These are phyloP conservation scores for Neurospora sp. DNA, from an alignment of 495 filamentous ascomycete genomes.

Conservation along the genomic window DNA sequence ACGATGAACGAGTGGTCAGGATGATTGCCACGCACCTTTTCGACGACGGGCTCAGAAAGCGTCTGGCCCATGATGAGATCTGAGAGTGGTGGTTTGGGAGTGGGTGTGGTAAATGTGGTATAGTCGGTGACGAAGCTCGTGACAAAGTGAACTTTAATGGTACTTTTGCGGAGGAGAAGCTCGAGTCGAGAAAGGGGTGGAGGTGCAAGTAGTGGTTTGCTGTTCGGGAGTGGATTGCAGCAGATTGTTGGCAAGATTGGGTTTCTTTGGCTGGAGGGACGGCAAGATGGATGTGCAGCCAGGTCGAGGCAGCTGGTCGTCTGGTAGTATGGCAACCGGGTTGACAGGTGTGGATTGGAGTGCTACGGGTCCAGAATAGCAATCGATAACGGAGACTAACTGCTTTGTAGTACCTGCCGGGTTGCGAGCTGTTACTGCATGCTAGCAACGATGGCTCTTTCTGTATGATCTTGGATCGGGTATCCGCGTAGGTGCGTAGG, in stretches of 20 bases:
- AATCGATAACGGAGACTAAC: not conserved
- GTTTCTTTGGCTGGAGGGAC: not conserved
- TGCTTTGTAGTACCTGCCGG: not conserved
- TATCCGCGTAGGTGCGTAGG: not conserved
- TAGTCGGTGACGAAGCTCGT: conserved; percentile 5
- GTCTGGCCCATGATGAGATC: conserved; percentile 83
- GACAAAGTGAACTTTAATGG: not conserved
- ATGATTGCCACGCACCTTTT: conserved; percentile 68
- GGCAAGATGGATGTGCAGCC: not conserved
- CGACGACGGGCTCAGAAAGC: conserved; percentile 94
- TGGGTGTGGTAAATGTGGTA: conserved; percentile 9
- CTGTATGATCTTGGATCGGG: not conserved
- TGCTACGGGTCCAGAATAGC: not conserved
- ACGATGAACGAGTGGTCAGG: not conserved
- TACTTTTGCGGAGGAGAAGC: not conserved
- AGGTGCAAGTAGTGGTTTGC: not conserved
- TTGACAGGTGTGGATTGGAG: not conserved
- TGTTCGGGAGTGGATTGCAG: not conserved
- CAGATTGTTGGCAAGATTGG: not conserved
- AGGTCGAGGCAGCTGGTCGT: not conserved
- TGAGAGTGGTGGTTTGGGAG: conserved; percentile 8
- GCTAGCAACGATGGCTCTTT: not conserved
- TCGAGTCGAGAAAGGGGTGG: not conserved
- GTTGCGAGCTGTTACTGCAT: not conserved
- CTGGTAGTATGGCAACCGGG: not conserved